Evolutionary conservation across 495 filamentous ascomycete species (phyloP), one percentile per base, ranked within the genome.

Genomic region (Penicillium ochrochloron): DNA sequence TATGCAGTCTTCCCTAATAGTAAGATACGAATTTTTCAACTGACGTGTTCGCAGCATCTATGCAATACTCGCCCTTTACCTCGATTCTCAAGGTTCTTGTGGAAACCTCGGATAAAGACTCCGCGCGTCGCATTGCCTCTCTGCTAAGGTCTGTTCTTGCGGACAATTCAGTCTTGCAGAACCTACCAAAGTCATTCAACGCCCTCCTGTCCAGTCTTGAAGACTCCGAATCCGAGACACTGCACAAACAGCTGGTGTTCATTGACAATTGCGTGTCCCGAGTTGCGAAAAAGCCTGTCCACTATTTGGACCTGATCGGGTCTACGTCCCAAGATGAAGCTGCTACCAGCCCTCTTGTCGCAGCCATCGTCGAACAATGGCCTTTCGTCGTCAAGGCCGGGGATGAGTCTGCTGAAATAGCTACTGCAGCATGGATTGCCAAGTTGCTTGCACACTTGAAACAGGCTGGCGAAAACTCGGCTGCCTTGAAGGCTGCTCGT

Each of bases 241-340:
- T 81, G 11, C 70, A 68, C 34, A 67, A 66, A 4, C 78, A 78
- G 61, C 39, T 82, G 46, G 63, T 83, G 5, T 97, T 94, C 66
- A 71, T 97, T 57, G 93, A 97, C 63, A 91, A 93, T 54, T 95
- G 92, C 72, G 78, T 89, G 19, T 84, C 83, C 44, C 86, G 92
- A 17, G 87, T 88, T 53, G 85, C 86, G 6, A 88, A 86, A 57
- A 86, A 85, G 42, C 88, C 90, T 7, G 85, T 92, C 66, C 93
- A 96, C 68, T 94, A 95, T 69, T 75, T 90, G 8, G 86, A 90
- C 54, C 57, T 81, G 17, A 64, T 81, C 37, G 60, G 57, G 1
- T 67, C 68, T 60, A 69, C 77, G 57, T 74, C 80, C 15, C 71
- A 82, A 37, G 77, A 79, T 39, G 62, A 75, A 4, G 67, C 75